These are phyloP conservation scores for Penicillium riverlandense DNA, from an alignment of 495 filamentous ascomycete species.

Conservation along the genomic window DNA sequence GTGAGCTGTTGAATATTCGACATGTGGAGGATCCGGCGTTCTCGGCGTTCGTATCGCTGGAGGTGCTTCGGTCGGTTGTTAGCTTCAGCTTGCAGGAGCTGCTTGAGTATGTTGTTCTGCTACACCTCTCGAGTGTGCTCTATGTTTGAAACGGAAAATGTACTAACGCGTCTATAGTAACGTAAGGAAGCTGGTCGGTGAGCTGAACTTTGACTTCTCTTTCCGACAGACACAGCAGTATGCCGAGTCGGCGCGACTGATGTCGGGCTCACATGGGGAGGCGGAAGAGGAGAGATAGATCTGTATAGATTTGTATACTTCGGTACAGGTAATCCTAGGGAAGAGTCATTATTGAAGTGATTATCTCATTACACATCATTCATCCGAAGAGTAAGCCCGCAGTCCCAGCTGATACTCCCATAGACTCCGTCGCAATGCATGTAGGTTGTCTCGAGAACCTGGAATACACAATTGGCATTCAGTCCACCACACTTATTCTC, in stretches of 20 bases:
- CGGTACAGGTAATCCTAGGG: no score
- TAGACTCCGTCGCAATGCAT: no score
- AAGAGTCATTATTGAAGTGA: no score
- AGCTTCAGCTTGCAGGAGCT: conserved; percentile 55
- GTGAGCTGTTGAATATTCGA: conserved; percentile 50
- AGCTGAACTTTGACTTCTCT: conserved; percentile 64
- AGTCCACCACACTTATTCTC: no score
- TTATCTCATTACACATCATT: no score
- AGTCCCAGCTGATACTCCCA: no score
- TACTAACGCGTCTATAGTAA: conserved; percentile 20
- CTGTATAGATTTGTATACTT: background rate
- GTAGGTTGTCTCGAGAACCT: conserved; percentile 6
- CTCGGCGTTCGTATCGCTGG: conserved; percentile 64
- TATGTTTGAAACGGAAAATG: background rate
- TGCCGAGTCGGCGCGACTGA: conserved; percentile 13
- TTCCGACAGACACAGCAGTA: conserved; percentile 7
- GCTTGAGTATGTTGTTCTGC: conserved; percentile 28
- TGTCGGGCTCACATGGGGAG: background rate
- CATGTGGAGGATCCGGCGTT: conserved; percentile 68
- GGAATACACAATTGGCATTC: background rate
- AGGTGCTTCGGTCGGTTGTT: conserved; percentile 61
- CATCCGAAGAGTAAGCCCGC: no score
- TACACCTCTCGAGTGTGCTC: background rate
- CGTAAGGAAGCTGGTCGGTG: conserved; percentile 62
- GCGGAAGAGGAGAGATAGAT: background rate